These are phyloP conservation scores for Boletus fagicola DNA, from an alignment of 768 basidiomycete genomes.

Conservation along the genomic window DNA sequence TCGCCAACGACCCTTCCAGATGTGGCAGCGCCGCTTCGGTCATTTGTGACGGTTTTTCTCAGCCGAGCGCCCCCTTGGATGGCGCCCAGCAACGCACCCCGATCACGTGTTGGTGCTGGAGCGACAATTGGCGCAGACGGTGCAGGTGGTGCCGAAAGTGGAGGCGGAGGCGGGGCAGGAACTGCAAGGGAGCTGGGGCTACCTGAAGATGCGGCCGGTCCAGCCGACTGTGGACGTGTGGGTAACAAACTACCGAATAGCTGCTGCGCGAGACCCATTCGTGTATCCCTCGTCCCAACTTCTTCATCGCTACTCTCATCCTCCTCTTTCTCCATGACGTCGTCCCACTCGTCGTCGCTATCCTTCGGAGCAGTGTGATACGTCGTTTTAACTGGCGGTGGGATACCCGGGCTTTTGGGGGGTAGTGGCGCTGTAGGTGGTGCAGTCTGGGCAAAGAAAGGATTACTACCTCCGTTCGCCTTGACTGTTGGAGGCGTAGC, in stretches of 20 bases:
- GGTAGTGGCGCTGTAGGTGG: conserved; percentile 39
- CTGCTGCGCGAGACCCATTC: conserved; percentile 71
- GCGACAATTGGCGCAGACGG: conserved; percentile 30
- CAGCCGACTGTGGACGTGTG: conserved; percentile 56
- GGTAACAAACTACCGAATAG: conserved; percentile 75
- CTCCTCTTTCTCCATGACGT: conserved; percentile 69
- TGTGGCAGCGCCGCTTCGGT: conserved; percentile 68
- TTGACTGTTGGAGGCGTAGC: conserved; percentile 22
- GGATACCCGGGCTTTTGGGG: conserved; percentile 34
- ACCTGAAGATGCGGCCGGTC: conserved; percentile 25
- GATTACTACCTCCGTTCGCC: conserved; percentile 60
- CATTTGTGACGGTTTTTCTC: conserved; percentile 75
- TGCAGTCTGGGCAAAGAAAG: conserved; percentile 58
- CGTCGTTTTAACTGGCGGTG: conserved; percentile 49
- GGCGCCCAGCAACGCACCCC: conserved; percentile 66
- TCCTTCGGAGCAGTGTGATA: conserved; percentile 63
- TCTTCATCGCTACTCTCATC: conserved; percentile 82
- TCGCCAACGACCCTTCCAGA: conserved; percentile 83
- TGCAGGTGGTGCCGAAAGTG: conserved; percentile 36
- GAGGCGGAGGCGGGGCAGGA: conserved; percentile 38
- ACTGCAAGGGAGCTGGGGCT: conserved; percentile 33
- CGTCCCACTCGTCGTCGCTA: conserved; percentile 82
- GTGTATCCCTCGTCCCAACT: conserved; percentile 56
- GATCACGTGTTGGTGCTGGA: conserved; percentile 48
- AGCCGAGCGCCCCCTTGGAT: conserved; percentile 78